Evolutionary conservation across 208 protist species (phyloP).

Genomic region (Trypanosomatidae sp.): DNA sequence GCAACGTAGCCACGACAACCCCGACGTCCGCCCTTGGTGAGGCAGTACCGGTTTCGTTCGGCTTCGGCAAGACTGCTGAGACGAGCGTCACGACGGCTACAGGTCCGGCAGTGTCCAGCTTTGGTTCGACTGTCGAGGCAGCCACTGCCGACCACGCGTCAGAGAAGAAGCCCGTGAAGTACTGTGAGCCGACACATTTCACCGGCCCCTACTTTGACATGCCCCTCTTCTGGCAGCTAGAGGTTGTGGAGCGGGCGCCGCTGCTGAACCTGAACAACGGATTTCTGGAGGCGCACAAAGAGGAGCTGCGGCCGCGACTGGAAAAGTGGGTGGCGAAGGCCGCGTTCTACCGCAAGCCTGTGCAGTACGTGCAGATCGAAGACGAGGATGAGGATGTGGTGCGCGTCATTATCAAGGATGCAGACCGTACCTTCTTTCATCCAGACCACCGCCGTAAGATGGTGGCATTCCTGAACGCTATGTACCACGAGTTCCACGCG

Average conservation of each 20-base stretch:
- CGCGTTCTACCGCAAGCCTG: slow-evolving; percentile 59
- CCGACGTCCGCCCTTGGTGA: not conserved
- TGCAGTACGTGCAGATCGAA: slow-evolving; percentile 77
- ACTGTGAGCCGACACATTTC: slow-evolving; percentile 72
- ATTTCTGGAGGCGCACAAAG: slow-evolving; percentile 67
- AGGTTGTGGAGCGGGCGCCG: slow-evolving; percentile 68
- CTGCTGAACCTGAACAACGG: slow-evolving; percentile 85
- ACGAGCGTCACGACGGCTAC: not conserved
- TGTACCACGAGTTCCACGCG: slow-evolving; percentile 82
- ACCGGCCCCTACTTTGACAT: slow-evolving; percentile 82
- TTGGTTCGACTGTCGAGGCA: slow-evolving; percentile 17
- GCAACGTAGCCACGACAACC: not conserved
- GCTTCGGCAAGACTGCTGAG: slow-evolving; percentile 4
- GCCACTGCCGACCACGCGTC: slow-evolving; percentile 3
- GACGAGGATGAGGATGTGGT: slow-evolving; percentile 85
- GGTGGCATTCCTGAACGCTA: slow-evolving; percentile 73
- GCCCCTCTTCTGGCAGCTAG: slow-evolving; percentile 77
- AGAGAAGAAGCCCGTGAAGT: slow-evolving; percentile 32
- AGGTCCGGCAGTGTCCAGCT: slow-evolving; percentile 18
- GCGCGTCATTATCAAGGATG: slow-evolving; percentile 93
- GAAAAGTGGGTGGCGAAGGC: slow-evolving; percentile 67
- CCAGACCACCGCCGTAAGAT: slow-evolving; percentile 75
- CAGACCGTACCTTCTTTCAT: slow-evolving; percentile 83
- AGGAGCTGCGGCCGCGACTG: slow-evolving; percentile 56
- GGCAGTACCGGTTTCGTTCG: slow-evolving; percentile 9